Evolutionary conservation across 176 grass and related monocot species (phyloP).

Genomic region (Juncus effusus): DNA sequence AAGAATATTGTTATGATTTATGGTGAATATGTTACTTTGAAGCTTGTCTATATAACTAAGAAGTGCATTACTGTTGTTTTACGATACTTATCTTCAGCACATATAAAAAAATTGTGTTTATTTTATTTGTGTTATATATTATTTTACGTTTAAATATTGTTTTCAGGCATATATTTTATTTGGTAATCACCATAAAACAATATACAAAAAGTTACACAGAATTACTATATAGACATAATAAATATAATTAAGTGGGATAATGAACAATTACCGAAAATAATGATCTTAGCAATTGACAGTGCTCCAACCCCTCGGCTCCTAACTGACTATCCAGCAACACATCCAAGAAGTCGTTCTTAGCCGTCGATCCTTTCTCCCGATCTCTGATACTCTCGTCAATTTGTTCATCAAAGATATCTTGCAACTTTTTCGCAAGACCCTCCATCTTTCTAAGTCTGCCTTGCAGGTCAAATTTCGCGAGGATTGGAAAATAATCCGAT

Average conservation of each 20-base stretch:
- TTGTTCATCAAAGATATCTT: slow-evolving; percentile 24
- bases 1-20: background rate
- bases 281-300: background rate
- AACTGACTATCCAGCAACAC: slow-evolving; percentile 29
- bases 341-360: slow-evolving; percentile 21
- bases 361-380: background rate
- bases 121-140: too few relatives aligned
- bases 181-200: too few relatives aligned
- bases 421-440: background rate
- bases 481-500: slow-evolving; percentile 37
- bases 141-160: too few relatives aligned
- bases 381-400: slow-evolving; percentile 13
- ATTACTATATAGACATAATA: background rate
- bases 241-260: background rate
- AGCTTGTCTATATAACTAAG: too few relatives aligned
- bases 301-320: background rate
- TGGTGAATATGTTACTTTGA: too few relatives aligned
- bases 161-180: too few relatives aligned
- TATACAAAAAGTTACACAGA: too few relatives aligned
- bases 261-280: slow-evolving; percentile 24
- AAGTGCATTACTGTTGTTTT: too few relatives aligned
- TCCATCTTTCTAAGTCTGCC: slow-evolving; percentile 4
- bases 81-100: too few relatives aligned
- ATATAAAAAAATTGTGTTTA: too few relatives aligned
- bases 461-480: slow-evolving; percentile 35